phyloP scores from a whole-genome alignment of 805 yeast species.

The Saccharomycopsis schoenii region DNA sequence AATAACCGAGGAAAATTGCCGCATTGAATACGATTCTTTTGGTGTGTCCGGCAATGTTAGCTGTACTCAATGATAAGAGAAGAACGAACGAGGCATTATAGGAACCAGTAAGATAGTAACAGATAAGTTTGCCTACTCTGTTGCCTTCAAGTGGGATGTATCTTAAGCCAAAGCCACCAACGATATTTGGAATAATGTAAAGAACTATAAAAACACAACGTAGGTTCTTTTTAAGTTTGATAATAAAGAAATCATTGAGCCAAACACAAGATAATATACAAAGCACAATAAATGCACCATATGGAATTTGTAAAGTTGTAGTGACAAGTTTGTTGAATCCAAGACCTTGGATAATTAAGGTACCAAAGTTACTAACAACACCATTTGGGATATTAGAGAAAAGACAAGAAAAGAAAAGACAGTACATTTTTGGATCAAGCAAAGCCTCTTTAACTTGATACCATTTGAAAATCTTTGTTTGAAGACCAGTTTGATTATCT shows the following conservation, averaged over 20 bases:
- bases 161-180: conserved; percentile 35
- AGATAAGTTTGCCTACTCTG: conserved; percentile 19
- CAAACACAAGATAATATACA: conserved; percentile 29
- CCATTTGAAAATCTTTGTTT: conserved; percentile 30
- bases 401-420: conserved; percentile 23
- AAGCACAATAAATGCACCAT: conserved; percentile 29
- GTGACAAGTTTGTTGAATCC: conserved; percentile 32
- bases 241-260: conserved; percentile 47
- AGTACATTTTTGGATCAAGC: conserved; percentile 31
- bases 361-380: conserved; percentile 25
- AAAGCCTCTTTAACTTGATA: conserved; percentile 36
- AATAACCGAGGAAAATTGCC: conserved; percentile 50
- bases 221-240: conserved; percentile 32
- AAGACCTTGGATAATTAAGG: conserved; percentile 27
- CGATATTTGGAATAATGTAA: conserved; percentile 22
- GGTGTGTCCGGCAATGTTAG: conserved; percentile 48
- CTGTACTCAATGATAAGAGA: conserved; percentile 30
- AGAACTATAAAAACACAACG: conserved; percentile 27
- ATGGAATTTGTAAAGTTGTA: conserved; percentile 36
- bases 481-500: conserved; percentile 35
- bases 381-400: conserved; percentile 29
- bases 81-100: conserved; percentile 31
- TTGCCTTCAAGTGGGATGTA: conserved; percentile 30
- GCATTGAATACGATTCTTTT: conserved; percentile 45
- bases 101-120: conserved; percentile 24